Evolutionary conservation across 202 grass and related monocot species (phyloP).

Genomic region (Setaria viridis): DNA sequence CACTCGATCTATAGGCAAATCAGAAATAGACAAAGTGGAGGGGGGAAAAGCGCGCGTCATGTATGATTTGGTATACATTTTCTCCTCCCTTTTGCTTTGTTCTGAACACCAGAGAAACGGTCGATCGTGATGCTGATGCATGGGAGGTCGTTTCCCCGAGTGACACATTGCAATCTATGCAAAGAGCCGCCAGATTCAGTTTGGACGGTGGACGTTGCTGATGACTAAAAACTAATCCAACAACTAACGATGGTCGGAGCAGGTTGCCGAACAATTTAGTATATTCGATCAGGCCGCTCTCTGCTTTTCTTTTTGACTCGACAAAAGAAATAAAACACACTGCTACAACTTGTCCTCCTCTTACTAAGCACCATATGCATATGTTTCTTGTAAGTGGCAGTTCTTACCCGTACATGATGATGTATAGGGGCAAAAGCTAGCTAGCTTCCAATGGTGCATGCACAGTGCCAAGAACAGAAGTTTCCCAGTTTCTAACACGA

Average conservation of each 20-base stretch:
- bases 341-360: too few relatives aligned
- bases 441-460: background rate
- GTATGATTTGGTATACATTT: background rate
- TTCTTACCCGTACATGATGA: background rate
- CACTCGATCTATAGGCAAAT: slow-evolving; percentile 50
- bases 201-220: background rate
- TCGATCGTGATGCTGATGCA: slow-evolving; percentile 32
- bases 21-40: slow-evolving; percentile 30
- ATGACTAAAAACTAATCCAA: background rate
- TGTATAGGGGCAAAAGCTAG: background rate
- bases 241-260: background rate
- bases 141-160: slow-evolving; percentile 26
- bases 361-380: background rate
- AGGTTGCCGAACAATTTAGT: background rate
- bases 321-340: background rate
- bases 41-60: background rate
- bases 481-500: background rate
- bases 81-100: background rate
- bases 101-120: slow-evolving; percentile 3
- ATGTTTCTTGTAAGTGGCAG: background rate
- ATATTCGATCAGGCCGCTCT: background rate
- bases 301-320: slow-evolving; percentile 1
- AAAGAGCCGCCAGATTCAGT: slow-evolving; percentile 9
- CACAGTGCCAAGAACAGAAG: background rate
- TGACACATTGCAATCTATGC: background rate